phyloP scores from a whole-genome alignment of 345 rosid species.

The Populus deltoides region DNA sequence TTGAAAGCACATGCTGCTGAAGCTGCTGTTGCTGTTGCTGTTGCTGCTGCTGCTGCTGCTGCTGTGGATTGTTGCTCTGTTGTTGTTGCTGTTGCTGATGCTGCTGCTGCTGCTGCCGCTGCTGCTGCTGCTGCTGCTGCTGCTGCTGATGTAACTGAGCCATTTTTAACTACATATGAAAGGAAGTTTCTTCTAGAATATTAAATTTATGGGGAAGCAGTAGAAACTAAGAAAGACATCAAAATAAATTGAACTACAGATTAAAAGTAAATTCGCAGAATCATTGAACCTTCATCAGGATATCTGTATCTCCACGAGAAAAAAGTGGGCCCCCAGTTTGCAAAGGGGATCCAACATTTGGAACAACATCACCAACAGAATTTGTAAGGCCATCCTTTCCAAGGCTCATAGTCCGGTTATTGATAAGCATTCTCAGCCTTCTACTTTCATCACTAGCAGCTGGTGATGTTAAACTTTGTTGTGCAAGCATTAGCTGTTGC shows the following conservation, averaged over 20 bases:
- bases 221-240: not conserved
- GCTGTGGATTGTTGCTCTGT: conserved; percentile 52
- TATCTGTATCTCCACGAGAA: conserved; percentile 64
- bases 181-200: not conserved
- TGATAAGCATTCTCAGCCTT: conserved; percentile 72
- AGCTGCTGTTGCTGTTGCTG: conserved; percentile 52
- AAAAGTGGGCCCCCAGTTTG: conserved; percentile 54
- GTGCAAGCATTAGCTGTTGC: conserved; percentile 92
- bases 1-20: conserved; percentile 60
- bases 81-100: conserved; percentile 64
- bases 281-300: conserved; percentile 55
- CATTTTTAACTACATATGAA: conserved; percentile 52
- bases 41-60: conserved; percentile 29
- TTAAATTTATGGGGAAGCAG: not conserved
- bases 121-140: not conserved
- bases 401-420: conserved; percentile 52
- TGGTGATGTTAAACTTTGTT: conserved; percentile 77
- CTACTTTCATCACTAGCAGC: conserved; percentile 71
- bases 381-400: conserved; percentile 75
- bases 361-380: conserved; percentile 67
- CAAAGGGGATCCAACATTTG: conserved; percentile 66
- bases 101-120: conserved; percentile 44
- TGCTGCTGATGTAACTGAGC: conserved; percentile 62
- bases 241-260: not conserved
- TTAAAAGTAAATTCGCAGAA: conserved; percentile 1